Evolutionary conservation across 192 early-diverging fungal genomes (phyloP), one percentile per base, ranked within the genome.

Genomic region (Linderina pennispora): DNA sequence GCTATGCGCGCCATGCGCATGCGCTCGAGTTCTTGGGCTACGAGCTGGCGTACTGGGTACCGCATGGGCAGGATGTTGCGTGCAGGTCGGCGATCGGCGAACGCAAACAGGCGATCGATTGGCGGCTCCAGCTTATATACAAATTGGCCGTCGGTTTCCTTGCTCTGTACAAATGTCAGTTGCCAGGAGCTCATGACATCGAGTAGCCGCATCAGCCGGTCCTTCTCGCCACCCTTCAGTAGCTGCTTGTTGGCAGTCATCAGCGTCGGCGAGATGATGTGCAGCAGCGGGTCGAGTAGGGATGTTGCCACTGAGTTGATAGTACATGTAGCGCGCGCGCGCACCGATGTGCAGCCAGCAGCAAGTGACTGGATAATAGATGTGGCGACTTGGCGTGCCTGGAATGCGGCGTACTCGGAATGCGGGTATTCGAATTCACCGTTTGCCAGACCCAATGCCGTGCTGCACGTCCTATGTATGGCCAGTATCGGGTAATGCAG

Each of bases 401-500:
- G 54, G 41, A 46, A 60, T 45, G 83, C 80, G 62, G 88, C 86
- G 71, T 81, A 87, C 33, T 91, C 88, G 17, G 74, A 60, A 33
- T 81, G 76, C 26, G 94, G 91, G 57, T 83, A 98, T 58, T 46
- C 60, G 37, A 73, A 73, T 80, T 80, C 32, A 84, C 65, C 45
- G 51, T 74, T 53, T 66, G 81, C 36, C 53, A 53, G 20, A 45
- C 75, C 69, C 33, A 61, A 20, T 5, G 83, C 66, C 1, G 84
- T 80, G 11, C 90, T 81, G 66, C 94, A 94, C 8, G 89, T 80
- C 7, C 79, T 76, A 62, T 96, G 85, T 50, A 92, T 86, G 34
- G 74, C 82, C 8, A 84, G 68, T 2, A 91, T 28, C 0, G 86
- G 60, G 62, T 82, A 94, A 1, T 84, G 65, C 21, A 80, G 39